Conservation (phyloP, 2,329 filamentous ascomycete species). For the Venturia carpophila region DNA sequence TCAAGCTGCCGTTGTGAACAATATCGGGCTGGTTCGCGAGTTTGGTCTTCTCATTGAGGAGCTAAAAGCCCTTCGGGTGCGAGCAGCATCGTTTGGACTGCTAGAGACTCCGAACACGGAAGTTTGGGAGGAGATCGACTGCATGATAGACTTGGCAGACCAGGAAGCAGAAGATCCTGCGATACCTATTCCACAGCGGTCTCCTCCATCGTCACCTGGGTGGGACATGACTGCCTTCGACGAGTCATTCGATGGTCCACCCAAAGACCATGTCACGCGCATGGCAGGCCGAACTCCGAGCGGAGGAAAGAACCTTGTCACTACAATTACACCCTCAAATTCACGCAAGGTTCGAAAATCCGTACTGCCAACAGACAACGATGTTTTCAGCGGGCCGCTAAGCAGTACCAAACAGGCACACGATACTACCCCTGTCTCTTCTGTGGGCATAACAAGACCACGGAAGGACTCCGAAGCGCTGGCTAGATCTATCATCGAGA, state of each 20-base stretch:
- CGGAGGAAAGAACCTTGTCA: not conserved
- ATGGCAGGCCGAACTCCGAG: not conserved
- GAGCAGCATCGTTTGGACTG: constrained; percentile 61
- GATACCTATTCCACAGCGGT: constrained; percentile 42
- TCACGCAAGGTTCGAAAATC: constrained; percentile 18
- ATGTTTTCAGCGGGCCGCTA: constrained; percentile 17
- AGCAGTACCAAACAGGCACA: constrained; percentile 22
- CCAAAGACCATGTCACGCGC: constrained; percentile 9
- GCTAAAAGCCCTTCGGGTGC: constrained; percentile 66
- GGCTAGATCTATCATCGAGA: constrained; percentile 54
- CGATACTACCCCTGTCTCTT: constrained; percentile 25
- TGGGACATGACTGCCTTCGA: constrained; percentile 54
- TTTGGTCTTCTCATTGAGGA: constrained; percentile 76
- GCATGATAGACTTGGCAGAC: constrained; percentile 76
- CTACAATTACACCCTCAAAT: constrained; percentile 14
- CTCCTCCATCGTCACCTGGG: constrained; percentile 47
- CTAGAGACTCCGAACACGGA: constrained; percentile 50
- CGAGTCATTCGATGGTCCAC: constrained; percentile 28
- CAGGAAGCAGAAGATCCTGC: constrained; percentile 53
- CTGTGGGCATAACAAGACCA: constrained; percentile 33
- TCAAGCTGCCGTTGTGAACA: constrained; percentile 72
- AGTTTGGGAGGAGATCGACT: constrained; percentile 75
- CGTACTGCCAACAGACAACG: constrained; percentile 18
- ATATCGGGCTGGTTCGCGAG: constrained; percentile 76
- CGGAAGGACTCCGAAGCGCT: constrained; percentile 51